A percentile compares a stretch with the other conserved stretches of the same genome.
phyloP scores from a whole-genome alignment of 768 basidiomycete genomes.

The Kwoniella bestiolae region DNA sequence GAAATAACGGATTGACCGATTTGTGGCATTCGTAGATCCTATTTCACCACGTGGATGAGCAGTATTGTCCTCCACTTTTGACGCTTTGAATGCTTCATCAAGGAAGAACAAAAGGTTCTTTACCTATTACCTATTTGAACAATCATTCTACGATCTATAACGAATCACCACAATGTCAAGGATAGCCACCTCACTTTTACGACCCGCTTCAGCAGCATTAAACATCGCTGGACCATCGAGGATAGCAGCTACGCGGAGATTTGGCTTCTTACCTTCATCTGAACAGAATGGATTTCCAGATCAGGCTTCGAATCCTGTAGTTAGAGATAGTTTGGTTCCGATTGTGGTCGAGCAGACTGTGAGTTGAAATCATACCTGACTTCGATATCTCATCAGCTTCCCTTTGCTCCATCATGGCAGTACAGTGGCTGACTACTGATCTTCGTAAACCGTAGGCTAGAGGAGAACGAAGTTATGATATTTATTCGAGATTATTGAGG shows the following conservation, averaged over 20 bases:
- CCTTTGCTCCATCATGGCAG: conserved; percentile 8
- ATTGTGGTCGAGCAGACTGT: conserved; percentile 94
- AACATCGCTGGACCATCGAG: conserved; percentile 16
- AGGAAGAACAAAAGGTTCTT: background rate
- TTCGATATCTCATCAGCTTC: background rate
- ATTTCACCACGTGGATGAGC: background rate
- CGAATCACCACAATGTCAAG: conserved; percentile 7
- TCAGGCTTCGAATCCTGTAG: conserved; percentile 32
- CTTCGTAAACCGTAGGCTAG: conserved; percentile 49
- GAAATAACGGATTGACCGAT: conserved; percentile 1
- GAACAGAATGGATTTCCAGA: background rate
- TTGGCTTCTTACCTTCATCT: conserved; percentile 13
- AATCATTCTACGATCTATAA: background rate
- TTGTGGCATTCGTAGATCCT: conserved; percentile 1
- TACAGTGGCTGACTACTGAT: conserved; percentile 22
- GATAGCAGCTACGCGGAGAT: background rate
- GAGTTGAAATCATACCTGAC: no score
- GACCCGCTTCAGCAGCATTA: background rate
- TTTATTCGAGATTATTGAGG: conserved; percentile 87
- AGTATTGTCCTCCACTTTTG: conserved; percentile 5
- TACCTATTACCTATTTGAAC: no score
- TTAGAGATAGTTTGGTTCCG: conserved; percentile 66
- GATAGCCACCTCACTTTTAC: conserved; percentile 1
- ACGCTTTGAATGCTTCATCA: background rate
- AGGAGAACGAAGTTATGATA: conserved; percentile 69